phyloP scores from a whole-genome alignment of 2,329 filamentous ascomycete species.

The Microdochium paspali region DNA sequence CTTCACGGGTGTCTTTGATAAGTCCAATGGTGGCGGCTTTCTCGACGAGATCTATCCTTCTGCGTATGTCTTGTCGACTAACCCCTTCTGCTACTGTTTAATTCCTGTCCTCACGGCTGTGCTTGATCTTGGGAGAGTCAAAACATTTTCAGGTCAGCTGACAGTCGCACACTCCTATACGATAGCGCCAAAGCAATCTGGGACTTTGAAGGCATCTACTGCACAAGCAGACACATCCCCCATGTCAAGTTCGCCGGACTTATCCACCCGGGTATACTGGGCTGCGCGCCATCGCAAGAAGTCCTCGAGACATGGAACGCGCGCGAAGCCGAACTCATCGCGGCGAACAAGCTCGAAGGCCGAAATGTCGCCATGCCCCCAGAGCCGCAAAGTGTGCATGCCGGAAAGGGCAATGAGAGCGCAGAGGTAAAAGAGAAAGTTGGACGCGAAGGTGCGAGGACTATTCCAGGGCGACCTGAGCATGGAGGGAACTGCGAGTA shows the following conservation, averaged over 20 bases:
- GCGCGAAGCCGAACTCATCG: slow-evolving; percentile 73
- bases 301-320: slow-evolving; percentile 75
- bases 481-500: slow-evolving; percentile 81
- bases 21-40: slow-evolving; percentile 79
- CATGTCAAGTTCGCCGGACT: slow-evolving; percentile 81
- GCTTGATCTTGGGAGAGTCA: too few species aligned
- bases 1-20: slow-evolving; percentile 75
- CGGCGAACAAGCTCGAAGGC: slow-evolving; percentile 48
- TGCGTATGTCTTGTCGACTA: slow-evolving; percentile 53
- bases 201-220: slow-evolving; percentile 73
- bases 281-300: slow-evolving; percentile 74
- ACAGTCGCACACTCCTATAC: too few species aligned
- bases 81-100: too few species aligned
- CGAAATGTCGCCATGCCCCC: slow-evolving; percentile 73
- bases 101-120: too few species aligned
- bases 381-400: slow-evolving; percentile 60
- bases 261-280: slow-evolving; percentile 86
- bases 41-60: slow-evolving; percentile 80
- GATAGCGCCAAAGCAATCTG: slow-evolving; percentile 59
- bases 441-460: slow-evolving; percentile 70
- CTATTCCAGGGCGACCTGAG: slow-evolving; percentile 75
- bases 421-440: slow-evolving; percentile 52
- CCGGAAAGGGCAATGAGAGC: slow-evolving; percentile 48
- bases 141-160: background rate
- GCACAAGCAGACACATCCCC: slow-evolving; percentile 77